A percentile compares a stretch with the other conserved stretches of the same genome.
Conservation (phyloP, 1,284 basidiomycete species). For the Laetiporus sulphureus region DNA sequence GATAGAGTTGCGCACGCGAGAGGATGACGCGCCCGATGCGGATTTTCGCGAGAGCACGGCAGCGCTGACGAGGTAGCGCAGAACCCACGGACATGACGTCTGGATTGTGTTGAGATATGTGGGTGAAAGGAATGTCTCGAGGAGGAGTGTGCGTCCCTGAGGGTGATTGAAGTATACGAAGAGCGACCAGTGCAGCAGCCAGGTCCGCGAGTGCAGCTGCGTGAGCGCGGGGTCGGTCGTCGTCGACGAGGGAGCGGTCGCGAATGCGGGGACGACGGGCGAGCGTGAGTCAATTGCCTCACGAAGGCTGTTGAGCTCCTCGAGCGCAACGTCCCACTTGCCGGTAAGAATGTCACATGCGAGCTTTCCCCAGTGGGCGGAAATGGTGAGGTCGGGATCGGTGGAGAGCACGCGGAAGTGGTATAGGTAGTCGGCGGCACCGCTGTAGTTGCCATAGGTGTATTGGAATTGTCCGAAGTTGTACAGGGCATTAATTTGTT, state of each 20-base stretch:
- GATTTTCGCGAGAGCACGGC: constrained; percentile 86
- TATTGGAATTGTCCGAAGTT: constrained; percentile 99
- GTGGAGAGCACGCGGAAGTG: constrained; percentile 98
- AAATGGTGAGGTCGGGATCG: constrained; percentile 86
- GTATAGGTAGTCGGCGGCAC: constrained; percentile 96
- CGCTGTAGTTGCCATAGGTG: constrained; percentile 93
- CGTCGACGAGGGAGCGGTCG: constrained; percentile 29
- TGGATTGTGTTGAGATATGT: constrained; percentile 99
- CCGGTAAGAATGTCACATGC: constrained; percentile 94
- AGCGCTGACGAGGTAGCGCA: constrained; percentile 91
- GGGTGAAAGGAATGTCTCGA: constrained; percentile 94
- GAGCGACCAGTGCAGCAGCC: constrained; percentile 97
- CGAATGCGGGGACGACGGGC: constrained; percentile 38
- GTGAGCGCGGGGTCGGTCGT: constrained; percentile 55
- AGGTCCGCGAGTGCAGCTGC: constrained; percentile 92
- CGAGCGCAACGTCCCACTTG: constrained; percentile 89
- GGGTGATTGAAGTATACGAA: constrained; percentile 99
- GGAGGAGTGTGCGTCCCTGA: constrained; percentile 85
- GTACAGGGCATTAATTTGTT: constrained; percentile 95
- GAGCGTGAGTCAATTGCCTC: constrained; percentile 85
- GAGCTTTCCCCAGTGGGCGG: constrained; percentile 97
- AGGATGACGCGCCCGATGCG: constrained; percentile 37
- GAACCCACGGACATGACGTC: constrained; percentile 90
- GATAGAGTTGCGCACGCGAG: constrained; percentile 78
- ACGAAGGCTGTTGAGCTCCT: constrained; percentile 90